phyloP scores from a whole-genome alignment of 495 filamentous ascomycete genomes.

The Aspergillus bridgeri region DNA sequence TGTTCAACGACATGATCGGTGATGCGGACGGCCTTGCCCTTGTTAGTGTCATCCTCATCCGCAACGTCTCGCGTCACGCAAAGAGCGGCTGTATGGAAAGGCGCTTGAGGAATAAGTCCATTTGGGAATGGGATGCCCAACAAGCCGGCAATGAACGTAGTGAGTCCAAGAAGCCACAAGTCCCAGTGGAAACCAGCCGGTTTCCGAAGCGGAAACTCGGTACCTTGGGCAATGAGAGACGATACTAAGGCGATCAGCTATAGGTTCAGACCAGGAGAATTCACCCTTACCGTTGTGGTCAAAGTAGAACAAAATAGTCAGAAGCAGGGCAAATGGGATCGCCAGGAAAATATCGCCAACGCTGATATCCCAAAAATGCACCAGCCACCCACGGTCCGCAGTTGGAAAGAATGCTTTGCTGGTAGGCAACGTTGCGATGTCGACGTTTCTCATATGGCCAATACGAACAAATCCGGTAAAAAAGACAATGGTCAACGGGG shows the following conservation, averaged over 20 bases:
- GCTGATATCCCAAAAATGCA: conserved; percentile 81
- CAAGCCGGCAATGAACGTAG: conserved; percentile 78
- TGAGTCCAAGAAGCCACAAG: conserved; percentile 84
- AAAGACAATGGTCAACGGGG: conserved; percentile 77
- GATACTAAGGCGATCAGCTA: conserved; percentile 52
- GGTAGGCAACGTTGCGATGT: conserved; percentile 64
- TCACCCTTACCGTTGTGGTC: conserved; percentile 70
- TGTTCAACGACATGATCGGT: conserved; percentile 84
- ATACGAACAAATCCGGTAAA: conserved; percentile 87
- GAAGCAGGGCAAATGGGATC: conserved; percentile 79
- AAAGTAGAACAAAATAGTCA: conserved; percentile 90
- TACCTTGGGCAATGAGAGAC: conserved; percentile 86
- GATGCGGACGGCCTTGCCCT: conserved; percentile 58
- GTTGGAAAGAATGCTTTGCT: conserved; percentile 82
- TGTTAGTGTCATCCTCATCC: conserved; percentile 54
- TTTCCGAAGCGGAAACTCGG: conserved; percentile 85
- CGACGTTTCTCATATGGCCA: conserved; percentile 67
- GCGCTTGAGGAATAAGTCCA: conserved; percentile 88
- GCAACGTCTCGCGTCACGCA: conserved; percentile 67
- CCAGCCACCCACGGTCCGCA: conserved; percentile 71
- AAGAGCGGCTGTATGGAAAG: conserved; percentile 84
- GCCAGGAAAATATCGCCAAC: conserved; percentile 79
- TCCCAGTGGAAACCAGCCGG: conserved; percentile 98
- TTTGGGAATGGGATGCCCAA: conserved; percentile 89
- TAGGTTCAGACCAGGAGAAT: background rate